phyloP scores from a whole-genome alignment of 257 asterid species.

The Solanum phureja region DNA sequence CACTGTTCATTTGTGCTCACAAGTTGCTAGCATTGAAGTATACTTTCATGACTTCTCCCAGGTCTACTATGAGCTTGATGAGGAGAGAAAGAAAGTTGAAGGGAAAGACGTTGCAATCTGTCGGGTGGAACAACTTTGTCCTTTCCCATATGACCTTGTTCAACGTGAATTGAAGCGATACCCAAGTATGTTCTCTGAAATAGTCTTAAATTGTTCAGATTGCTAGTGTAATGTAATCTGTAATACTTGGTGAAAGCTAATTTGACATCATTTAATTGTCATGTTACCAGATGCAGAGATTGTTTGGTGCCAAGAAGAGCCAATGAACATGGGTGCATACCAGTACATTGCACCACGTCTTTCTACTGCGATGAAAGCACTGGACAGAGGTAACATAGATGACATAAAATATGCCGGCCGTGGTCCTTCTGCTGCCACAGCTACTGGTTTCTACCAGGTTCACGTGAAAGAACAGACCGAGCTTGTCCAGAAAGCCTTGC shows the following conservation, averaged over 20 bases:
- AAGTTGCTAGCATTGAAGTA: neutral
- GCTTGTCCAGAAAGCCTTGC: constrained; percentile 64
- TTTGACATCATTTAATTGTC: neutral
- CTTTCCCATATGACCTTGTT: constrained; percentile 82
- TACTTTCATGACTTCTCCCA: constrained; percentile 16
- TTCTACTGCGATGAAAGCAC: constrained; percentile 66
- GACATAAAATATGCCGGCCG: constrained; percentile 79
- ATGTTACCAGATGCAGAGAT: constrained; percentile 76
- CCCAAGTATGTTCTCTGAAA: constrained; percentile 51
- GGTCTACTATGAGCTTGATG: constrained; percentile 87
- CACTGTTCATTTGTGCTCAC: neutral
- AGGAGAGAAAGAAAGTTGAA: constrained; percentile 52
- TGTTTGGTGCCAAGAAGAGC: constrained; percentile 97
- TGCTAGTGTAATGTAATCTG: neutral
- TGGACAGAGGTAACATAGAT: constrained; percentile 57
- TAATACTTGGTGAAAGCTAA: neutral
- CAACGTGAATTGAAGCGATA: constrained; percentile 92
- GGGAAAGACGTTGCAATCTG: constrained; percentile 83
- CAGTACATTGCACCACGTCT: constrained; percentile 63
- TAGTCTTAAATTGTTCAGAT: neutral
- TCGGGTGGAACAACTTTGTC: constrained; percentile 92
- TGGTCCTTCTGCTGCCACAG: constrained; percentile 90
- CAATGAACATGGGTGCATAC: constrained; percentile 95
- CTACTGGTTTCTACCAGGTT: constrained; percentile 71
- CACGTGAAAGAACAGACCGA: constrained; percentile 67